Percentiles rank a stretch among this genome's conserved stretches.
These are phyloP conservation scores for Apiotrichum porosum DNA, from an alignment of 1,284 basidiomycete genomes.

Conservation along the genomic window DNA sequence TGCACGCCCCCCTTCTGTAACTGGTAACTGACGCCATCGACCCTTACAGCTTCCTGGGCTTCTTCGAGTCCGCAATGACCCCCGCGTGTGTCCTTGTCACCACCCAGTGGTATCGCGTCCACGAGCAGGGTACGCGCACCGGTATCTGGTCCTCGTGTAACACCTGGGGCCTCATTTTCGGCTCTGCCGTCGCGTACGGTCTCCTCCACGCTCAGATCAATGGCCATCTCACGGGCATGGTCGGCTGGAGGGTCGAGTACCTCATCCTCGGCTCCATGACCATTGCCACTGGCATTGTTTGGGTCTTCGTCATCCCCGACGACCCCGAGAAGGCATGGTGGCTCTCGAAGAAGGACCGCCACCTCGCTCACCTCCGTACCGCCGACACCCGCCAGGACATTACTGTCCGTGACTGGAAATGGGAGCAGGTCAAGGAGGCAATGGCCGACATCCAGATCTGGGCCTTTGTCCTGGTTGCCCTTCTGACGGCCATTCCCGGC, in stretches of 20 bases:
- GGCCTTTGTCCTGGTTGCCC: conserved; percentile 1
- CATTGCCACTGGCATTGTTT: conserved; percentile 16
- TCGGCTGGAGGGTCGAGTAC: conserved; percentile 22
- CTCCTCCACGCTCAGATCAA: conserved; percentile 4
- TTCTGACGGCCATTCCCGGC: conserved; percentile 13
- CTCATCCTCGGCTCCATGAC: conserved; percentile 24
- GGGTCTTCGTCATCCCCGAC: conserved; percentile 29
- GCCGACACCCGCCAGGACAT: conserved; percentile 30
- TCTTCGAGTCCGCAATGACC: conserved; percentile 11
- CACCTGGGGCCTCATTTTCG: conserved; percentile 20
- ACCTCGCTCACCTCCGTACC: conserved; percentile 24
- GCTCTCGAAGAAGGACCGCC: conserved; percentile 21
- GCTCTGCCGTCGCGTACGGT: conserved; percentile 18
- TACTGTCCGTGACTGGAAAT: conserved; percentile 20
- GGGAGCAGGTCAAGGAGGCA: conserved; percentile 27
- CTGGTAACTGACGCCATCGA: too few relatives aligned
- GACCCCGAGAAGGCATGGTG: conserved; percentile 26
- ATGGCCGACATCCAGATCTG: conserved; percentile 18
- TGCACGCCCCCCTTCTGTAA: too few relatives aligned
- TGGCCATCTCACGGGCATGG: conserved; percentile 6
- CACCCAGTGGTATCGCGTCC: conserved; percentile 17
- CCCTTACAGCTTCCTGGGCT: conserved; percentile 7
- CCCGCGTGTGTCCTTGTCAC: conserved; percentile 22
- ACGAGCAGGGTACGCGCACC: conserved; percentile 12
- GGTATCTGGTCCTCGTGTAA: conserved; percentile 20